A percentile compares a stretch with the other conserved stretches of the same genome.
These are phyloP conservation scores for Aspergillus fumigatus DNA, from an alignment of 2,329 filamentous ascomycete species.

Conservation along the genomic window DNA sequence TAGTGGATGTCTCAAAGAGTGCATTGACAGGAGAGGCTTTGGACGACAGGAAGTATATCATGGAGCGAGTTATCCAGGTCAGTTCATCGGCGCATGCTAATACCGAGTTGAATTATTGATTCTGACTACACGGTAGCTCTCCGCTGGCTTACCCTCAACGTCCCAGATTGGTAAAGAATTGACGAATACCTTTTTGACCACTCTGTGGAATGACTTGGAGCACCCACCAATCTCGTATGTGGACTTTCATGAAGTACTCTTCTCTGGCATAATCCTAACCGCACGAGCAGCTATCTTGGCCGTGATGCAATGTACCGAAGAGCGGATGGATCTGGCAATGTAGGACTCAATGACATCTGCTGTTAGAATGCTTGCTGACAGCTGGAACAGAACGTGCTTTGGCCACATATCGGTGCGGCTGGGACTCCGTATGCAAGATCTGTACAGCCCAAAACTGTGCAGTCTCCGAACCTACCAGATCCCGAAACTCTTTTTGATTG, in stretches of 20 bases:
- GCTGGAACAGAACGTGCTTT: constrained; percentile 53
- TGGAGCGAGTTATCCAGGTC: constrained; percentile 54
- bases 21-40: constrained; percentile 48
- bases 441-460: constrained; percentile 54
- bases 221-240: constrained; percentile 51
- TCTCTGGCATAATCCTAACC: constrained; percentile 13
- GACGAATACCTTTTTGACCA: constrained; percentile 49
- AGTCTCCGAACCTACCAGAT: constrained; percentile 59
- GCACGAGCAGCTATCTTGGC: constrained; percentile 33
- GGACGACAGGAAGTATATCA: constrained; percentile 59
- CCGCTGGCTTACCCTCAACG: constrained; percentile 33
- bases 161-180: constrained; percentile 34
- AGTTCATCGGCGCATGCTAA: neutral
- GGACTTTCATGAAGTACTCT: constrained; percentile 20
- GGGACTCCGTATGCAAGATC: constrained; percentile 65
- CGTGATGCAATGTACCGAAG: constrained; percentile 29
- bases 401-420: constrained; percentile 61
- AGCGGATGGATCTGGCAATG: constrained; percentile 41
- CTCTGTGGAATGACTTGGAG: constrained; percentile 52
- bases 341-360: constrained; percentile 9
- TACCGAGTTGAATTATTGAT: neutral
- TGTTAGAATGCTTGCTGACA: constrained; percentile 32
- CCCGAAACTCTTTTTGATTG: constrained; percentile 64
- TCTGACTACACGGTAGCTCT: constrained; percentile 24
- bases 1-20: constrained; percentile 38